Evolutionary conservation across 306 rosid species (phyloP), one percentile per base, ranked within the genome.

Genomic region (Trifolium dubium): DNA sequence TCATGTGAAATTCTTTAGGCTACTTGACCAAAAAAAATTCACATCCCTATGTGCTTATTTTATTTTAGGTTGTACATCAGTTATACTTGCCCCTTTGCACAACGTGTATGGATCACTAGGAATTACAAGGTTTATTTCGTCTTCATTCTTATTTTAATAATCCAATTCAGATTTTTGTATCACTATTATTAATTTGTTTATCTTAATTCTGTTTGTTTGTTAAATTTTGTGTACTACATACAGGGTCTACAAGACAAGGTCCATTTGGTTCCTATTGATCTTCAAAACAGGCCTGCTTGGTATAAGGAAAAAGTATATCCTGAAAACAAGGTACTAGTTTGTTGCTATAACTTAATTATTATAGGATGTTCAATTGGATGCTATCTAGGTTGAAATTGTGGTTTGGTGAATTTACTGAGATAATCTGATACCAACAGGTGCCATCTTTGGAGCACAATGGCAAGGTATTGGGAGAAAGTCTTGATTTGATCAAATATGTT

Each of bases 381-480:
- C n/a, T 23, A 23, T 0, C 23, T 51, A 4, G 51, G 34, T 69
- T 50, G 72, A 29, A 37, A 14, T 37, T 69, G 17, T 47, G 59
- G 18, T 71, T 12, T 23, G 23, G 23, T 23, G 23, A 30, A 8
- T 29, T 14, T 5, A 1, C 7, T 32, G 49, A 50, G 31, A 2
- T 28, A 78, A 58, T 31, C 3, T 75, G 4, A 28, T 50, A 31
- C 37, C 2, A 31, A 37, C 60, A 92, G 96, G 96, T 92, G 67
- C 96, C 98, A 60, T 39, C 98, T 5, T 80, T 93, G 88, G 97
- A 93, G 88, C 97, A 89, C 85, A 87, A 91, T 76, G 92, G 93
- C 8, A 86, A 91, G 79, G 73, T 93, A 31, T 61, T 85, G 18
- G 98, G 94, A 69, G 98, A 93, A 81, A 91, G 97, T 79, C 91